Base-by-base conservation (phyloP, 2,329 filamentous ascomycete species). In the Cryphonectria carpinicola region DNA sequence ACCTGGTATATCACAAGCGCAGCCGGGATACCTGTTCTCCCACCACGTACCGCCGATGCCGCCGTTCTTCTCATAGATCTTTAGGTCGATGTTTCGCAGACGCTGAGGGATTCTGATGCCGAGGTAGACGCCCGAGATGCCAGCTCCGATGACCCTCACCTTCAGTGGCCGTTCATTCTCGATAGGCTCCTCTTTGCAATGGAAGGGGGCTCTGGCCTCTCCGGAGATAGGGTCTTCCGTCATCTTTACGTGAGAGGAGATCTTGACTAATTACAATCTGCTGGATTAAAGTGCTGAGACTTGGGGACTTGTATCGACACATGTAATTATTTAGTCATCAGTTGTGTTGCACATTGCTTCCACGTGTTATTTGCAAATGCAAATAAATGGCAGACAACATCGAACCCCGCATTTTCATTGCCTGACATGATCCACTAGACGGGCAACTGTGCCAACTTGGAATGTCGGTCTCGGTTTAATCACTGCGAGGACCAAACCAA, bases 61-160 rank as follows among this genome's bases (percentile, higher is more conserved):
- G 28, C 74, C 72, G 64, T 80, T 80, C 74, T 80, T 79, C 46
- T 80, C 79, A 64, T 78, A 80, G 35, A 70, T 67, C 41, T 32
- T 32, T 4, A 70, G 58, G 4, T 66, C 49, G 2, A 66, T 58
- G 49, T 70, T 70, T 35, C 52, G 66, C 49, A 71, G 66, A 52
- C 66, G 65, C 62, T 71, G 65, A n/a, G 66, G 70, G 64, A 74
- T 71, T 17, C 71, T 49, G 41, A 74, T 71, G 32, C 71, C 71
- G 32, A 72, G 65, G 65, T 72, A 72, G 8, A 74, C 58, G 35
- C 72, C 72, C 5, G 71, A 72, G 56, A 69, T 70, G 14, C 72
- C 72, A 10, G 72, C 71, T 10, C 72, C 72, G 56, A 74, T 74
- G 25, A 72, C 66, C 5, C 69, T 49, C 6, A 74, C 71, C 37